These are phyloP conservation scores for Acer negundo DNA, from an alignment of 345 rosid species.

Conservation along the genomic window DNA sequence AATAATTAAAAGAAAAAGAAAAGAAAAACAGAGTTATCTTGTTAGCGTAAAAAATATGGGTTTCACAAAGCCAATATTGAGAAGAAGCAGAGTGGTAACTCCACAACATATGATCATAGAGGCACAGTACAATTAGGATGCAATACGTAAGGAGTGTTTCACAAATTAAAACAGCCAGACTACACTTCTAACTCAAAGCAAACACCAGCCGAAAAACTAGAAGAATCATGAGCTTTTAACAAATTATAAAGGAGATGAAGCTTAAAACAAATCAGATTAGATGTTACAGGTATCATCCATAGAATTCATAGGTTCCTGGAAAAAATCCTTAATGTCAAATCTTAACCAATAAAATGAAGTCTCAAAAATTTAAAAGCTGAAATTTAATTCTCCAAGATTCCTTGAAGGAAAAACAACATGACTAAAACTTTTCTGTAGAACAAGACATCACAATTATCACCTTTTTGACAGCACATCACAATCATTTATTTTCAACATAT, in stretches of 20 bases:
- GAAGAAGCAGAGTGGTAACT: not conserved
- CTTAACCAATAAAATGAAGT: not conserved
- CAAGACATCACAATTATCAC: not conserved
- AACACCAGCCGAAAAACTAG: not conserved
- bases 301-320: not conserved
- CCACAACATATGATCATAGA: not conserved
- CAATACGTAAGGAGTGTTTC: not conserved
- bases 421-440: not conserved
- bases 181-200: not conserved
- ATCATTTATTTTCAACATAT: not conserved
- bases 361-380: not conserved
- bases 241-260: not conserved
- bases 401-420: not conserved
- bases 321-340: not conserved
- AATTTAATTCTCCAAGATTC: not conserved
- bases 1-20: slow-evolving; percentile 4
- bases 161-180: not conserved
- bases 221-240: not conserved
- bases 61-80: not conserved
- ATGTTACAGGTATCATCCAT: not conserved
- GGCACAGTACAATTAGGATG: not conserved
- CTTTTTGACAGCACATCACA: too few species aligned
- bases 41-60: slow-evolving; percentile 3
- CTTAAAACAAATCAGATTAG: slow-evolving; percentile 1
- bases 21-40: not conserved